A percentile compares a stretch with the other conserved stretches of the same genome.
These are phyloP conservation scores for Tylopilus sp. DNA, from an alignment of 768 basidiomycete species.

Conservation along the genomic window DNA sequence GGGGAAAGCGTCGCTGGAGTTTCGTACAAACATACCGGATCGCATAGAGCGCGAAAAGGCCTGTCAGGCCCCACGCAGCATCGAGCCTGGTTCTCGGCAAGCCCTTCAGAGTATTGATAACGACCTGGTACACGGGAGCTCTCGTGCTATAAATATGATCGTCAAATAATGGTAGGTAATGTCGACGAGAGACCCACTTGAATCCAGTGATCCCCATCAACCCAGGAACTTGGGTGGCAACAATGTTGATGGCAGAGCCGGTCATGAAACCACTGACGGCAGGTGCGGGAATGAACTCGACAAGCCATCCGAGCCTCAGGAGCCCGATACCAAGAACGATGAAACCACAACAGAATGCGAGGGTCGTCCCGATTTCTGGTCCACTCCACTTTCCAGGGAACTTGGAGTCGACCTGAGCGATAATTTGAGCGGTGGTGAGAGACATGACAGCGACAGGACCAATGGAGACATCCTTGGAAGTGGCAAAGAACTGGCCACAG, in stretches of 20 bases:
- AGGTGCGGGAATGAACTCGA: constrained; percentile 89
- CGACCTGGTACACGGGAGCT: constrained; percentile 77
- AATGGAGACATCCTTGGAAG: constrained; percentile 98
- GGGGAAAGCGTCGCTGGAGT: constrained; percentile 57
- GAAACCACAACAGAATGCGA: constrained; percentile 87
- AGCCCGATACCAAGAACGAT: constrained; percentile 89
- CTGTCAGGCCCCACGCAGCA: constrained; percentile 86
- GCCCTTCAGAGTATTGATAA: constrained; percentile 91
- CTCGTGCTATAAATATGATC: constrained; percentile 58
- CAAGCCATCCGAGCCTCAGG: constrained; percentile 87
- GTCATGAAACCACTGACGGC: constrained; percentile 95
- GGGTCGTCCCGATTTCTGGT: constrained; percentile 76
- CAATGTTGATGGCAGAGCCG: constrained; percentile 93
- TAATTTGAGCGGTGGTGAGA: constrained; percentile 78
- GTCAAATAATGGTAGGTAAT: neutral
- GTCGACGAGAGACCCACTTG: constrained; percentile 50
- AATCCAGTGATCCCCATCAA: constrained; percentile 86
- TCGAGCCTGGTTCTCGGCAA: constrained; percentile 69
- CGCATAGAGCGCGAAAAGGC: constrained; percentile 64
- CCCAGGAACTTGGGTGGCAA: constrained; percentile 82
- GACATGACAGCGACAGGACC: constrained; percentile 99
- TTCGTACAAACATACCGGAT: constrained; percentile 58
- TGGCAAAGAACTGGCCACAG: constrained; percentile 76
- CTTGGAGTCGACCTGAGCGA: constrained; percentile 54
- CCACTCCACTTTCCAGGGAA: constrained; percentile 58